Evolutionary conservation across 2,329 filamentous ascomycete genomes (phyloP).

Genomic region (Botrytis cinerea): DNA sequence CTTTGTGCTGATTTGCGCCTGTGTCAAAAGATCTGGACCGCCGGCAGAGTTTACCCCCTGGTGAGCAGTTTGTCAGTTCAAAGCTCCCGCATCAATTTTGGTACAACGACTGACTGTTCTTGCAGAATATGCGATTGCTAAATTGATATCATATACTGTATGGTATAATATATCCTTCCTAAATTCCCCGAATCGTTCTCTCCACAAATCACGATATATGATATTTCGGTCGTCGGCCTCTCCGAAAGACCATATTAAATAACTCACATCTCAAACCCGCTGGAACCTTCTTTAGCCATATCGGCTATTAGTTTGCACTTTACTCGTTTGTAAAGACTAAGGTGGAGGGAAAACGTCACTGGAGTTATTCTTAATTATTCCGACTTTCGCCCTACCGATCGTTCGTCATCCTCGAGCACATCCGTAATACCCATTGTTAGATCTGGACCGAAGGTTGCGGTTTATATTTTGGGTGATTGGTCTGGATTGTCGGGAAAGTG

Average conservation of each 20-base stretch:
- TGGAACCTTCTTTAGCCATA: neutral
- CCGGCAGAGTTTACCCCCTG: neutral
- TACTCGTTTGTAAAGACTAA: neutral
- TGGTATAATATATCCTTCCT: neutral
- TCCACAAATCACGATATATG: slow-evolving; percentile 7
- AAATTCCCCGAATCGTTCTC: neutral
- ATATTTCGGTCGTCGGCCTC: neutral
- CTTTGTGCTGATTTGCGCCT: neutral
- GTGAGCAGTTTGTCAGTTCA: neutral
- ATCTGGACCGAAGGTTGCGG: neutral
- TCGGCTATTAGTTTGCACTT: neutral
- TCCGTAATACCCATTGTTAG: slow-evolving; percentile 5
- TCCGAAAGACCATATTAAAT: neutral
- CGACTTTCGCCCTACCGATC: neutral
- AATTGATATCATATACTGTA: neutral
- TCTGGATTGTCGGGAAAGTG: neutral
- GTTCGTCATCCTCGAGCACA: neutral
- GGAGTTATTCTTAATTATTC: neutral
- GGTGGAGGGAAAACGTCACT: neutral
- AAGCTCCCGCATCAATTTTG: neutral
- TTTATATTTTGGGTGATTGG: neutral
- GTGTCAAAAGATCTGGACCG: neutral
- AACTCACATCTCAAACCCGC: neutral
- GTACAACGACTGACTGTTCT: neutral
- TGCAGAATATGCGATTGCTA: slow-evolving; percentile 1